Base-by-base conservation (phyloP, 176 grass and related monocot genomes). In the Oropetium thomaeum region DNA sequence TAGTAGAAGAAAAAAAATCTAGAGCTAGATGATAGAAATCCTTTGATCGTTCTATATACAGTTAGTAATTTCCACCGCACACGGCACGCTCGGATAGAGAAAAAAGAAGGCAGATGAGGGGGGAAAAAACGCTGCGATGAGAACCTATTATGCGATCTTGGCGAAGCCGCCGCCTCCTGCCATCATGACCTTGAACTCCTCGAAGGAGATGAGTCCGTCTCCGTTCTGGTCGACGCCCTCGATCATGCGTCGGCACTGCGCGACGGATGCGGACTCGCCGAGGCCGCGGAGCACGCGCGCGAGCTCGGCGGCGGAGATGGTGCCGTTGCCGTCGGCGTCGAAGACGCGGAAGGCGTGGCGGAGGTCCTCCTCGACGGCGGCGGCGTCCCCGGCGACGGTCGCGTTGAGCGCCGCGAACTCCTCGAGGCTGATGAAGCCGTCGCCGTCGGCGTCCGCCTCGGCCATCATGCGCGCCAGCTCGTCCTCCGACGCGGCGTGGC, bases 121-220 rank as follows among this genome's bases (percentile, higher is more conserved):
- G 2, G 19, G 34, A 42, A 12, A 20, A 55, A 17, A 19, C 47
- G n/a, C n/a, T n/a, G n/a, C n/a, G n/a, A 58, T 20, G 25, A 34
- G 30, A 7, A 19, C 3, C 66, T 67, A 79, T 0, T 67, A 79
- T 0, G 43, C 44, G 81, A 83, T 79, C 37, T 81, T 80, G 49
- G 71, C 76, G 38, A 89, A 70, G 27, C 45, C 29, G 16, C 79
- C 61, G 27, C 92, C 90, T 16, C 74, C 70, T 19, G 88, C 81
- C 93, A 97, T 97, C 90, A 97, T 97, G 55, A 89, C 83, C 79
- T 89, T 93, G 81, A 98, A 98, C 76, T 98, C 96, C 68, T 98
- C 96, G 75, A 94, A 98, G 1, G 81, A 86, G 74, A 98, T 79
- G 82, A 98, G 76, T 0, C 91, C 91, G 49, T 92, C 96, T 33